Evolutionary conservation across 352 stramenopile species (phyloP).

Genomic region (Aphanomyces euteiches): DNA sequence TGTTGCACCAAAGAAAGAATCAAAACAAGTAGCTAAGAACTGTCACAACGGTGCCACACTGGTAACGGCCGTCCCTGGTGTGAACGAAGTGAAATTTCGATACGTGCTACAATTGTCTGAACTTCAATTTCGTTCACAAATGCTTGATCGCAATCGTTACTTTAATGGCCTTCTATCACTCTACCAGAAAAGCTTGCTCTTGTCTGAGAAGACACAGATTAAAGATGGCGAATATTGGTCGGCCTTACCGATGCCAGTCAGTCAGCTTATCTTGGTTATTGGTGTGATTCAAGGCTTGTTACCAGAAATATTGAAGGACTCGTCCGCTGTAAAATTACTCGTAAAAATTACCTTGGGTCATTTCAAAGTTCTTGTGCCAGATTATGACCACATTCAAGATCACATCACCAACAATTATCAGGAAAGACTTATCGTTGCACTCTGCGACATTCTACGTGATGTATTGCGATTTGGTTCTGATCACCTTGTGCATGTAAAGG

Average conservation of each 20-base stretch:
- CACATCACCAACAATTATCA: constrained; percentile 47
- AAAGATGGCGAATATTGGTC: background rate
- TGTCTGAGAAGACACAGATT: constrained; percentile 36
- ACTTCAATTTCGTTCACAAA: constrained; percentile 74
- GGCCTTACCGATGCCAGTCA: constrained; percentile 58
- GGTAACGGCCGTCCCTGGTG: background rate
- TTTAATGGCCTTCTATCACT: constrained; percentile 76
- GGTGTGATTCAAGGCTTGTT: constrained; percentile 66
- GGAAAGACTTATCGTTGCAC: constrained; percentile 60
- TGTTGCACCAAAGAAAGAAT: background rate
- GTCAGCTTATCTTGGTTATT: constrained; percentile 72
- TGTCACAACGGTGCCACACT: background rate
- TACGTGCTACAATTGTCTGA: constrained; percentile 78
- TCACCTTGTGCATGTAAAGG: constrained; percentile 70
- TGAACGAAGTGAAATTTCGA: constrained; percentile 60
- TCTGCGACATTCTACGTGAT: constrained; percentile 74
- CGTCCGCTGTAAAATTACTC: constrained; percentile 55
- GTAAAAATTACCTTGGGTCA: constrained; percentile 79
- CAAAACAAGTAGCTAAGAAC: background rate
- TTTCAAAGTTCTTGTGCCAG: constrained; percentile 67
- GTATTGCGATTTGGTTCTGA: constrained; percentile 64
- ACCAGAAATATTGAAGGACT: constrained; percentile 56
- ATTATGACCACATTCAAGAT: constrained; percentile 41
- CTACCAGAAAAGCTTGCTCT: constrained; percentile 54
- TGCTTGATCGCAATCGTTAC: constrained; percentile 69